A percentile compares a stretch with the other conserved stretches of the same genome.
Evolutionary conservation across 768 basidiomycete genomes (phyloP).

Genomic region (Sarcomyxa edulis): DNA sequence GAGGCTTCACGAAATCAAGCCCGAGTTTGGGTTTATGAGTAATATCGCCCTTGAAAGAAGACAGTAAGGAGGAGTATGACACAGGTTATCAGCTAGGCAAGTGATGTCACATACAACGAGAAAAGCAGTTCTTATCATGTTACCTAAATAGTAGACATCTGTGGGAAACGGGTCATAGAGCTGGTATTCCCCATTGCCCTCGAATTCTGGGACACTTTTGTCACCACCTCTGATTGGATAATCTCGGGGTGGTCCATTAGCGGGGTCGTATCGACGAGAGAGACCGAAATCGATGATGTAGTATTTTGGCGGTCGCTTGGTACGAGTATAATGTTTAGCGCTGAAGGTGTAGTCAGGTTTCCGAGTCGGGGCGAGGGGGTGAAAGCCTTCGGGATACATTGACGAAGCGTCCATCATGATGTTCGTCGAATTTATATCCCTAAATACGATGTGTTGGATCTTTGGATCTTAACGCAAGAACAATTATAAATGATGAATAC

Average conservation of each 20-base stretch:
- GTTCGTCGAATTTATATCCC: constrained; percentile 12
- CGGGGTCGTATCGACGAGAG: constrained; percentile 18
- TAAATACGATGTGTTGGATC: background rate
- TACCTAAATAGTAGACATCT: constrained; percentile 29
- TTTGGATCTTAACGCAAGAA: no score
- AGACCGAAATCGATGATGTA: constrained; percentile 28
- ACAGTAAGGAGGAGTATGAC: no score
- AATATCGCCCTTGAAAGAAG: no score
- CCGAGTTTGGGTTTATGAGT: constrained; percentile 12
- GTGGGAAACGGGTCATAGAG: constrained; percentile 24
- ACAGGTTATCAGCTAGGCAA: no score
- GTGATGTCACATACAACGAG: constrained; percentile 5
- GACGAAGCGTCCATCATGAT: constrained; percentile 20
- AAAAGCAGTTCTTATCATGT: constrained; percentile 14
- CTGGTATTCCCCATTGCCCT: constrained; percentile 10
- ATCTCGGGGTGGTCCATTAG: constrained; percentile 19
- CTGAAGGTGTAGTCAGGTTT: constrained; percentile 12
- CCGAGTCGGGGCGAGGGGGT: constrained; percentile 11
- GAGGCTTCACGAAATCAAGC: constrained; percentile 22
- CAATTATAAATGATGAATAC: background rate
- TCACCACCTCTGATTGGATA: constrained; percentile 31
- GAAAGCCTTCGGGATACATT: constrained; percentile 14
- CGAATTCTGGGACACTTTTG: constrained; percentile 30
- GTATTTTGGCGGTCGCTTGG: constrained; percentile 17
- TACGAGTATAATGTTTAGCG: constrained; percentile 11